Base-by-base conservation (phyloP, 2,329 filamentous ascomycete genomes). In the Paecilomyces formosus region DNA sequence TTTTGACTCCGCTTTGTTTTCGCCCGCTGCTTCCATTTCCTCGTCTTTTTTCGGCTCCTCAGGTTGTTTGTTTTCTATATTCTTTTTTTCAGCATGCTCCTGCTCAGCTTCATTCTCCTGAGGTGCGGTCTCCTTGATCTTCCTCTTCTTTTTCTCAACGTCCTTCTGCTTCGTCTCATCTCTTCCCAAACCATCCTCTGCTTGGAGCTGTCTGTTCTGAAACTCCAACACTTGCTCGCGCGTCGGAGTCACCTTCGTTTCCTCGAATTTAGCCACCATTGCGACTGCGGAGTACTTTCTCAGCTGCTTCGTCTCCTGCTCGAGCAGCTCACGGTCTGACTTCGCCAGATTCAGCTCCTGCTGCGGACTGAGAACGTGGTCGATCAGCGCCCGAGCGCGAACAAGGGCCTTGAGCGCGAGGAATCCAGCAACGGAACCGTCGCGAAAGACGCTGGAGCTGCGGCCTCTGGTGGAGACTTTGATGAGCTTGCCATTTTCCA, bases 301-400 rank as follows among this genome's bases (percentile, higher is more conserved):
- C 58, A 75, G 53, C 31, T 64, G 59, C 9, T 62, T 59, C n/a
- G 69, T 66, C 15, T 71, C 65, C 7, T 63, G 49, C 31, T 64
- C n/a, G 15, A 72, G 58, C 6, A 57, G 33, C 31, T 66, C 57
- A 21, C 65, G 65, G 39, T 66, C 65, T 1, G 60, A 58, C 45
- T 72, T 69, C 6, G 68, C 57, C 8, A 72, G 57, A 1, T 62
- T 61, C 22, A 59, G 28, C 28, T 63, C 58, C 24, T 65, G 65
- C 12, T 63, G 64, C 28, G 63, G 55, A 22, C 69, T 67, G 49
- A 74, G 62, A 3, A 73, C 62, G 18, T 70, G 69, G n/a, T 76
- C 72, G n/a, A 74, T 61, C 56, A 78, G 56, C 45, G 68, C 65
- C 45, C 70, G 66, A 22, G 70, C 67, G 21, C 69, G 65, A 18